Conservation (phyloP, 2,329 filamentous ascomycete genomes). For the Sordariomycetes sp. region DNA sequence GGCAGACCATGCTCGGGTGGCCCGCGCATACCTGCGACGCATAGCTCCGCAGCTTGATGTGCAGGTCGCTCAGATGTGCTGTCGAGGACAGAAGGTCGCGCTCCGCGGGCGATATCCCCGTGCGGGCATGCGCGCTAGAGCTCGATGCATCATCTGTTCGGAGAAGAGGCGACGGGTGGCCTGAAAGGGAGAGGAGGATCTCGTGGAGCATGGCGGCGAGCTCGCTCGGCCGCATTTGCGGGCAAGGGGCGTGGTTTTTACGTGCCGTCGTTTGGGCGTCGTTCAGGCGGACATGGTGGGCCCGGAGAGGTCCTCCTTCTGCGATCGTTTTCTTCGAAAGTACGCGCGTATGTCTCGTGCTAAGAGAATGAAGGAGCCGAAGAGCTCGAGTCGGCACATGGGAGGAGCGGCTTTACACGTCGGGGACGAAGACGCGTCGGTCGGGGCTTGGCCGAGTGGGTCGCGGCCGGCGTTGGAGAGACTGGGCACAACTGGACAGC, state of each 20-base stretch:
- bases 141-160: constrained; percentile 25
- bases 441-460: not conserved
- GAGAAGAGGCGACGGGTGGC: constrained; percentile 83
- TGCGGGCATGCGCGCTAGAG: constrained; percentile 22
- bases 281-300: not conserved
- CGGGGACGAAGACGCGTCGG: not conserved
- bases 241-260: not conserved
- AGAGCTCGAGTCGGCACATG: constrained; percentile 42
- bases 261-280: not conserved
- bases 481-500: not conserved
- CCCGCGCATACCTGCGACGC: constrained; percentile 53
- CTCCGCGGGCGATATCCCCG: constrained; percentile 62
- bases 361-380: constrained; percentile 34
- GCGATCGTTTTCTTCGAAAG: not conserved
- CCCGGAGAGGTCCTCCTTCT: not conserved
- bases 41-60: constrained; percentile 57
- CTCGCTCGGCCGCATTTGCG: constrained; percentile 3
- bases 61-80: constrained; percentile 64
- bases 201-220: constrained; percentile 73
- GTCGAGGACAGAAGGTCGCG: constrained; percentile 67
- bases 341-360: constrained; percentile 18
- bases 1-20: constrained; percentile 73
- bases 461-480: not conserved
- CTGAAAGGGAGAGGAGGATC: constrained; percentile 90
- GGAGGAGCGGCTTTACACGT: not conserved